phyloP scores from a whole-genome alignment of 306 rosid species.

The Malus sieversii region DNA sequence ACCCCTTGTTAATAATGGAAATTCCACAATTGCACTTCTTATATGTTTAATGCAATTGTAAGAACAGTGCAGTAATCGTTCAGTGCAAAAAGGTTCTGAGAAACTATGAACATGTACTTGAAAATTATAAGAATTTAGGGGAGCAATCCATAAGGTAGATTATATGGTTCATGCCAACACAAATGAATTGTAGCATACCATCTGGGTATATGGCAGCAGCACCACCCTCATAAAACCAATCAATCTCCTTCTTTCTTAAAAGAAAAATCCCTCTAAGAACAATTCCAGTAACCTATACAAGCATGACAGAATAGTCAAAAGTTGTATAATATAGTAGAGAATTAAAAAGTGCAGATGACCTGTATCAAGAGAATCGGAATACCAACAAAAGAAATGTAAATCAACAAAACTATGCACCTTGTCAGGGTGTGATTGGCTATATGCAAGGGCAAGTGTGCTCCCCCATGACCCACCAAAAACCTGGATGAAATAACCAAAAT shows the following conservation, averaged over 20 bases:
- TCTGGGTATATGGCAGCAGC: slow-evolving; percentile 93
- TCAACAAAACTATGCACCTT: slow-evolving; percentile 43
- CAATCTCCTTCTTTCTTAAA: slow-evolving; percentile 83
- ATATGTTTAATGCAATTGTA: neutral
- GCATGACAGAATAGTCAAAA: slow-evolving; percentile 24
- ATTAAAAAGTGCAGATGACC: neutral
- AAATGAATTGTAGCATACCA: slow-evolving; percentile 39
- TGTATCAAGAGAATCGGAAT: slow-evolving; percentile 5
- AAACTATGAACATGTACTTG: neutral
- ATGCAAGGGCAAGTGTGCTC: slow-evolving; percentile 88
- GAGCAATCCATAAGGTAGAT: neutral
- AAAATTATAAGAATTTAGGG: neutral
- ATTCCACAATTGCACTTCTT: neutral
- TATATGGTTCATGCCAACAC: slow-evolving; percentile 3
- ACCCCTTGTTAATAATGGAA: neutral
- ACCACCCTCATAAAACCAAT: slow-evolving; percentile 99
- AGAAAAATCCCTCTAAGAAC: slow-evolving; percentile 87
- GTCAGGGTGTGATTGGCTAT: slow-evolving; percentile 86
- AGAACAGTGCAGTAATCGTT: neutral
- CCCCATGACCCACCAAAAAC: slow-evolving; percentile 99
- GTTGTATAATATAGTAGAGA: slow-evolving; percentile 6
- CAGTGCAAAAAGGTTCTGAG: neutral
- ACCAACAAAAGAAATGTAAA: slow-evolving; percentile 1
- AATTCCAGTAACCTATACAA: slow-evolving; percentile 70
- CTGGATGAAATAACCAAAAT: slow-evolving; percentile 35